Evolutionary conservation across 352 stramenopile species (phyloP), one percentile per base, ranked within the genome.

Genomic region (Phytophthora constricta): DNA sequence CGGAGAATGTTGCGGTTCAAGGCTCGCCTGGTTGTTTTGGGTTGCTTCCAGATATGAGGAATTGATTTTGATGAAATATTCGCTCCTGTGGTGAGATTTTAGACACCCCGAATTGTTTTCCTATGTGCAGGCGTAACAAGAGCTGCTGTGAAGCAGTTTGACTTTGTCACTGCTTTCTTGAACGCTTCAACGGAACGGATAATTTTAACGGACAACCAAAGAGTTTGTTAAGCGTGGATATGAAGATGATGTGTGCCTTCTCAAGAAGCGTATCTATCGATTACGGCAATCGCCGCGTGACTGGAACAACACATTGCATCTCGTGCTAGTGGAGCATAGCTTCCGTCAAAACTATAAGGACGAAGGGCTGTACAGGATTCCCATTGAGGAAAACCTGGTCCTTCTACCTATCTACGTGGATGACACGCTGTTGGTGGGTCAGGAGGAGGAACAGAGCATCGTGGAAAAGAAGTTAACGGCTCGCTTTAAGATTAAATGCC

Each of bases 11-110:
- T 67, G 17, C 7, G 50, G 22, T 67, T 67, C 33, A 61, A 56
- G 19, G 43, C 50, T 23, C 17, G 50, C 14, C 11, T 67, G 13
- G 59, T 56, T 2, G 59, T 67, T 10, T 19, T 52, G 0, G 42
- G 59, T 31, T 61, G 60, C 13, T 47, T 51, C n/a, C 50, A 67
- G 43, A 67, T 61, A 33, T 61, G 49, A 28, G 42, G 42, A 31
- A 46, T 61, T 34, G 59, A 67, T 19, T 67, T 55, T 67, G 50
- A 67, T 60, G 59, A 67, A 14, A 52, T 47, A 19, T 57, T 65
- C 8, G 23, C 56, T 46, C 47, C 57, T 25, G 47, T 65, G 8
- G n/a, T 48, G 10, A 37, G 42, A 28, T 68, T 68, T 45, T 41
- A 68, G 23, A 56, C 42, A 5, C 13, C 62, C 13, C 5, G 31